Base-by-base conservation (phyloP, 768 basidiomycete species). In the Tylopilus plumbeoviolaceoides region DNA sequence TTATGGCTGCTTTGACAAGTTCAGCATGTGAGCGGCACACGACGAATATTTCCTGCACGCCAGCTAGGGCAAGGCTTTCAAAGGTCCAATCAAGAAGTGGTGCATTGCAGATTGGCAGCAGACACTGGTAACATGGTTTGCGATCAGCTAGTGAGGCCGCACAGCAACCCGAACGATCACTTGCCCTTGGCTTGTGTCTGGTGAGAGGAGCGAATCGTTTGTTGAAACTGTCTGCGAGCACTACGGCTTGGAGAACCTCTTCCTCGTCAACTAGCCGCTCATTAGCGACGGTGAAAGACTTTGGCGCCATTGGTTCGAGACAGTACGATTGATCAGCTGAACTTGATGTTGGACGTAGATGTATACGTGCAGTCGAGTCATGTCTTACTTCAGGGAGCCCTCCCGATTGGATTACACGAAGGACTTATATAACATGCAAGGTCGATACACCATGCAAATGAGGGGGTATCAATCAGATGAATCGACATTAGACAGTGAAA, bases 191-290 rank as follows among this genome's bases (percentile, higher is more conserved):
- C 72, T 84, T 89, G 66, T 84, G 82, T 33, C 81, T 79, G 36
- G 92, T 95, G n/a, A 97, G 79, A 18, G 94, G 95, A 51, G 87
- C 80, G 65, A 98, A 95, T 50, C 92, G 82, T 63, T 85, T 89
- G 76, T 97, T 95, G 75, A 95, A 97, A 59, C 91, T 94, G 68
- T 99, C 95, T 11, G 95, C 93, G 39, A 99, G 85, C 41, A 99
- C 84, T 51, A 98, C 89, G 17, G 95, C 95, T 64, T 98, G 95
- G 0, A 98, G 75, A 18, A 91, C 83, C 47, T 97, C 88, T 48
- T 94, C 90, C 46, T 92, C 86, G 14, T 84, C 83, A 47, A 77
- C 73, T 14, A 83, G 68, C 55, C 84, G 84, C 59, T 89, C 87
- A 61, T 87, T 87, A 40, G 75, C 75, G 31, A 64, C 65, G 7